Conservation (phyloP, 306 rosid genomes). For the Prunus kanzakura region DNA sequence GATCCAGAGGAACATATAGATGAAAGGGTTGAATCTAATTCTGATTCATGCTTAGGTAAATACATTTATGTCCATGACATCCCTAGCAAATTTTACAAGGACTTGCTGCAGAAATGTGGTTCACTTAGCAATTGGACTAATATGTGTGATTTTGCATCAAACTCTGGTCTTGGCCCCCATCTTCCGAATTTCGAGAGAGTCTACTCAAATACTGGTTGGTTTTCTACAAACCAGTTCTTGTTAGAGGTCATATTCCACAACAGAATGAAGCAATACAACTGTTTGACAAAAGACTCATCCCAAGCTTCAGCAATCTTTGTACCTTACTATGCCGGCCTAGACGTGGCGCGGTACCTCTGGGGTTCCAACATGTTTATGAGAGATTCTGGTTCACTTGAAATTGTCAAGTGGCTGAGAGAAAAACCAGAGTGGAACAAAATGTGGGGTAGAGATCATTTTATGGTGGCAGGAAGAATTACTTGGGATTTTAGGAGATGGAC, state of each 20-base stretch:
- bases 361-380: conserved; percentile 21
- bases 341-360: conserved; percentile 46
- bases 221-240: conserved; percentile 41
- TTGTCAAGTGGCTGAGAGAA: conserved; percentile 32
- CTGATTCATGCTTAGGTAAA: conserved; percentile 28
- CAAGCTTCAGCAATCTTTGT: conserved; percentile 41
- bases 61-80: conserved; percentile 39
- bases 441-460: conserved; percentile 53
- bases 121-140: conserved; percentile 38
- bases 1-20: not conserved
- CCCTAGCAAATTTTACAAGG: conserved; percentile 36
- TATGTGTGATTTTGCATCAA: conserved; percentile 34
- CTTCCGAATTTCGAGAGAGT: conserved; percentile 18
- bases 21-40: not conserved
- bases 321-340: conserved; percentile 47
- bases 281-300: conserved; percentile 43
- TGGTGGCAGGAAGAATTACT: conserved; percentile 48
- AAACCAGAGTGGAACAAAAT: conserved; percentile 41
- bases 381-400: conserved; percentile 28
- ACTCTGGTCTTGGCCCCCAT: conserved; percentile 38
- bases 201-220: conserved; percentile 35
- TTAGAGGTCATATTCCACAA: conserved; percentile 48
- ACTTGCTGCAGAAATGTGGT: conserved; percentile 25
- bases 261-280: conserved; percentile 37
- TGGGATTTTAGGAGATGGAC: conserved; percentile 51